phyloP scores from a whole-genome alignment of 495 filamentous ascomycete genomes.

The Thermochaetoides thermophila region DNA sequence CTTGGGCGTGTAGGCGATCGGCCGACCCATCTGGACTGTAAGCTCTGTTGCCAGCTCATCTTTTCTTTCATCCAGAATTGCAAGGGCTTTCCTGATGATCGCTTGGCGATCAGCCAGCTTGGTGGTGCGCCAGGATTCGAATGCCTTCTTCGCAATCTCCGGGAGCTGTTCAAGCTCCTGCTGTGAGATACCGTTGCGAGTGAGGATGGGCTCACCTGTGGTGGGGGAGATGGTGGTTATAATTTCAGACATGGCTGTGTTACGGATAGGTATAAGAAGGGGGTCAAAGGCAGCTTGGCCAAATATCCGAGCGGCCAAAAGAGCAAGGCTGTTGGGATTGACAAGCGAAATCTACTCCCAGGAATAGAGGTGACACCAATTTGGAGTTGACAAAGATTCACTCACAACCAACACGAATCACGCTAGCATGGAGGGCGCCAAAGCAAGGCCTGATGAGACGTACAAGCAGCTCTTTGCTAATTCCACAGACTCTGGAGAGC shows the following conservation, averaged over 20 bases:
- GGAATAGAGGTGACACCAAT: too few species aligned
- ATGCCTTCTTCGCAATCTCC: slow-evolving; percentile 50
- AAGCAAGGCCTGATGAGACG: too few species aligned
- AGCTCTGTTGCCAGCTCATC: slow-evolving; percentile 74
- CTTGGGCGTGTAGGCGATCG: slow-evolving; percentile 67
- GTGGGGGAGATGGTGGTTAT: slow-evolving; percentile 82
- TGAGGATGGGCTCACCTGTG: slow-evolving; percentile 63
- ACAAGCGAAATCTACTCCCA: too few species aligned
- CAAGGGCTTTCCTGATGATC: slow-evolving; percentile 62
- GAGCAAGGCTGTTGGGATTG: too few species aligned
- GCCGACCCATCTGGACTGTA: slow-evolving; percentile 88
- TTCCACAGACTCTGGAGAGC: not conserved
- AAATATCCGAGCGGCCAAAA: too few species aligned
- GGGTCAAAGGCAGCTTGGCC: too few species aligned
- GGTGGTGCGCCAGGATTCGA: slow-evolving; percentile 51
- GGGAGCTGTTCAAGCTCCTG: slow-evolving; percentile 53
- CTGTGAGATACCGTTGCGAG: slow-evolving; percentile 52
- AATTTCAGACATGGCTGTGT: slow-evolving; percentile 41
- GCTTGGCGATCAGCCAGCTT: slow-evolving; percentile 51
- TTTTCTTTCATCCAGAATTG: slow-evolving; percentile 48
- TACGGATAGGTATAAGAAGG: too few species aligned
- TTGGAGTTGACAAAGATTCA: too few species aligned
- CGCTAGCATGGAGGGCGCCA: too few species aligned
- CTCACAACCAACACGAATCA: too few species aligned
- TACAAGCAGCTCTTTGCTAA: too few species aligned